These are phyloP conservation scores for Arthrobotrys conoides DNA, from an alignment of 2,329 filamentous ascomycete genomes.

Conservation along the genomic window DNA sequence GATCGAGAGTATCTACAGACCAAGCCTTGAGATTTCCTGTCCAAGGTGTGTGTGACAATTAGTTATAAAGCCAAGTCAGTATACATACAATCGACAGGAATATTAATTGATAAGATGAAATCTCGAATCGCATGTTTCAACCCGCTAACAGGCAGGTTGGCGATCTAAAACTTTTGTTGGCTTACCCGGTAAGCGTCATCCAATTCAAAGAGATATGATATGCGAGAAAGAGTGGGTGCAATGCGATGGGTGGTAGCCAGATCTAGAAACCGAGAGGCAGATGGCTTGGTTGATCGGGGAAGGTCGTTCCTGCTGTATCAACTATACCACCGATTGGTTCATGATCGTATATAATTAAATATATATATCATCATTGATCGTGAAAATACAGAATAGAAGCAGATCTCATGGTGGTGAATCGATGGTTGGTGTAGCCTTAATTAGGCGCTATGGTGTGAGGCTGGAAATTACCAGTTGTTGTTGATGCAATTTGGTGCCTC, in stretches of 20 bases:
- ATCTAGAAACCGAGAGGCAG: conserved; percentile 4
- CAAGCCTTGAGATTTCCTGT: too few relatives aligned
- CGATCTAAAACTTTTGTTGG: conserved; percentile 18
- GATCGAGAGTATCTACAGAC: too few relatives aligned
- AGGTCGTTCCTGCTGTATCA: conserved; percentile 48
- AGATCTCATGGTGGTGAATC: too few relatives aligned
- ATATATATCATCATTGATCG: too few relatives aligned
- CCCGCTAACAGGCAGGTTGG: conserved; percentile 10
- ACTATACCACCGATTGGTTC: too few relatives aligned
- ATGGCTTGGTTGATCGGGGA: conserved; percentile 26
- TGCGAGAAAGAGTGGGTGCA: conserved; percentile 21
- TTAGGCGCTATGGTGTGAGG: conserved; percentile 4
- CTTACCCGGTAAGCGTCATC: conserved; percentile 29
- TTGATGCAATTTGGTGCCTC: conserved; percentile 1
- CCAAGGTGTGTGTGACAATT: too few relatives aligned
- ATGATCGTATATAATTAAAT: too few relatives aligned
- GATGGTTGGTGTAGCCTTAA: neutral
- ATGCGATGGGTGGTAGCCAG: conserved; percentile 35
- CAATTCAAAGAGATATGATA: conserved; percentile 26
- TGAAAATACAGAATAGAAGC: too few relatives aligned
- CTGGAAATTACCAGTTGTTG: conserved; percentile 1
- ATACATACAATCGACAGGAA: neutral
- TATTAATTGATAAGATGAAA: too few relatives aligned
- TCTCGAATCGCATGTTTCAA: conserved; percentile 28
- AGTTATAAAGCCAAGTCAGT: too few relatives aligned